phyloP scores from a whole-genome alignment of 176 grass and related monocot genomes.

The Melocanna baccifera region DNA sequence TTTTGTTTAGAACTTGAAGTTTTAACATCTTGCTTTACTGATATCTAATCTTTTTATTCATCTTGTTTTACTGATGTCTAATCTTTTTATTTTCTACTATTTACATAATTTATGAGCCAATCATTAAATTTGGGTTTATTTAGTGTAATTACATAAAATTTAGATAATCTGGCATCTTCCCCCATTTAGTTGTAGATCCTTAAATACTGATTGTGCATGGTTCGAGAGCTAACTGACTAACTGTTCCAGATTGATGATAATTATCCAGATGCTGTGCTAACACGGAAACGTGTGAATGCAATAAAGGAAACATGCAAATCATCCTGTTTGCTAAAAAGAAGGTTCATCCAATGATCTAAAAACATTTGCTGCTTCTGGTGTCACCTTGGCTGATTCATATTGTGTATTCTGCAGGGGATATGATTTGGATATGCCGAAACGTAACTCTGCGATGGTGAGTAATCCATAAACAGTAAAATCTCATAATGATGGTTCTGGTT shows the following conservation, averaged over 20 bases:
- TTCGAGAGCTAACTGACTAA: neutral
- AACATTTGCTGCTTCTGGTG: neutral
- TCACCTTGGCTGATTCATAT: neutral
- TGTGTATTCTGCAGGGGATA: slow-evolving; percentile 29
- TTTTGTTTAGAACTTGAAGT: neutral
- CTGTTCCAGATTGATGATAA: slow-evolving; percentile 39
- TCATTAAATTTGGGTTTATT: neutral
- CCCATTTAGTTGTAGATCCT: neutral
- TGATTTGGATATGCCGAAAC: slow-evolving; percentile 27
- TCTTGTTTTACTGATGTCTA: neutral
- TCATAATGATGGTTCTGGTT: neutral
- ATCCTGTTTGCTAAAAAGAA: slow-evolving; percentile 50
- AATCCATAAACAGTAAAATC: neutral
- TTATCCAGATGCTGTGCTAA: slow-evolving; percentile 50
- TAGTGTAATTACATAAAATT: neutral
- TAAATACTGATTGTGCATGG: neutral
- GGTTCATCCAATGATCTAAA: slow-evolving; percentile 44
- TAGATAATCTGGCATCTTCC: neutral
- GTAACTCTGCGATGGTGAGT: slow-evolving; percentile 33
- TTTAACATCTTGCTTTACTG: neutral
- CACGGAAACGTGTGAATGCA: slow-evolving; percentile 39
- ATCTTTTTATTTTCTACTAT: neutral
- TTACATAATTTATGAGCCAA: neutral
- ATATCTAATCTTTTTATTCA: neutral
- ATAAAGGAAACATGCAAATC: slow-evolving; percentile 53